These are phyloP conservation scores for Tulasnella sp. DNA, from an alignment of 768 basidiomycete genomes.

Conservation along the genomic window DNA sequence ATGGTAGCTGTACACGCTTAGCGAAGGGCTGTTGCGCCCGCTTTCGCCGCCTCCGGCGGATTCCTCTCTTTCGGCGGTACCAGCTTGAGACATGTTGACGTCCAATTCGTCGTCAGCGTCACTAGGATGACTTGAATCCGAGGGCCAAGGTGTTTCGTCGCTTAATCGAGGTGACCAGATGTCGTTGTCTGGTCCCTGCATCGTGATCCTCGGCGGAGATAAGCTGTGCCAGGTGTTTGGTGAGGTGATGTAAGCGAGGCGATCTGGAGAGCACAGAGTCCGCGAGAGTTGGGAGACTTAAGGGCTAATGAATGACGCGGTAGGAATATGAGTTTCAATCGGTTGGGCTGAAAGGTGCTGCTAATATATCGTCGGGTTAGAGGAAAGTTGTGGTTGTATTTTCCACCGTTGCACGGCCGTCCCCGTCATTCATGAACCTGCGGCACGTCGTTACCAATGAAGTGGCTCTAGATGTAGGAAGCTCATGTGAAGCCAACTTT, in stretches of 20 bases:
- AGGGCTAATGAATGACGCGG: neutral
- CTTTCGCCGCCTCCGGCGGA: neutral
- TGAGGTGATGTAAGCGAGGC: too few species aligned
- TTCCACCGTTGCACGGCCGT: too few species aligned
- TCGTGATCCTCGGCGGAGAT: neutral
- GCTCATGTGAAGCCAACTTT: too few species aligned
- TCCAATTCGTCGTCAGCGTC: neutral
- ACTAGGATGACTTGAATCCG: neutral
- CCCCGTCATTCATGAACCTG: too few species aligned
- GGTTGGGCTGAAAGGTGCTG: neutral
- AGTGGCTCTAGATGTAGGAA: too few species aligned
- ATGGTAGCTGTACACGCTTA: neutral
- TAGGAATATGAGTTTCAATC: neutral
- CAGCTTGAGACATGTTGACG: neutral
- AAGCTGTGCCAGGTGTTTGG: neutral
- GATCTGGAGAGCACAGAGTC: neutral
- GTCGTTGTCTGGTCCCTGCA: neutral
- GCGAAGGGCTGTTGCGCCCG: neutral
- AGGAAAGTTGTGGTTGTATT: neutral
- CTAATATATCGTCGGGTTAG: neutral
- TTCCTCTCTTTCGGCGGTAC: neutral
- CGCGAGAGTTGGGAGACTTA: neutral
- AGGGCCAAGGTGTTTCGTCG: neutral
- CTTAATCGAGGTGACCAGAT: neutral
- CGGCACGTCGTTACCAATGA: too few species aligned